Evolutionary conservation across 768 basidiomycete species (phyloP), one percentile per base, ranked within the genome.

Genomic region (Kockovaella imperatae): DNA sequence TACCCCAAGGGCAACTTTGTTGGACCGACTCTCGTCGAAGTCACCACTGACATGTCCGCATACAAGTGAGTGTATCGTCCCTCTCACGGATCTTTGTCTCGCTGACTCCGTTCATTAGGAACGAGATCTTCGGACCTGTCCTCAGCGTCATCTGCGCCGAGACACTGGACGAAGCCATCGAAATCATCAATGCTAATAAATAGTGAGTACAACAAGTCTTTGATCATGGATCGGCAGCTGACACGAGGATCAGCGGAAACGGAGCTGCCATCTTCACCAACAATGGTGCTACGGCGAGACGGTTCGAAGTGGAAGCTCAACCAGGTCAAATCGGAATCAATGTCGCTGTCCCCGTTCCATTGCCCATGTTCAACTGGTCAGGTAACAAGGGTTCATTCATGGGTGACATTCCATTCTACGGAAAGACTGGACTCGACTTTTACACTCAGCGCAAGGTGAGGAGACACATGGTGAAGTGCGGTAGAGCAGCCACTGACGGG

Each of bases 251-350:
- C 53, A 72, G 70, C 53, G 74, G 93, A 6, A 97, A 97, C 60
- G 93, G 93, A 25, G 81, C 90, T 25, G 86, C 89, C 18, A 87
- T 95, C 67, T 97, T 96, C 70, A 99, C 93, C 18, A 87, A 95
- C 73, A 87, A 84, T 13, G 95, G 93, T 14, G 87, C 93, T 28
- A 88, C 89, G 5, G 93, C 90, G 15, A 81, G 93, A 47, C 87
- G 85, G 71, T 99, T 95, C 54, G 93, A 97, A 73, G 76, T 75
- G 11, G 78, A 82, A 38, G 82, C 93, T 45, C 86, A 96, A 56
- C 82, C 88, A 44, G 90, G 90, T 20, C 89, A 75, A 55, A 80
- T 99, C 62, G 93, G 93, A 35, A 81, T 96, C 69, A 96, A 91
- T 67, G 83, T 90, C 7, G 63, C 66, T 30, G 60, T 52, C 48